phyloP scores from a whole-genome alignment of 2,329 filamentous ascomycete species.

The Ceratocystis alfenasii region DNA sequence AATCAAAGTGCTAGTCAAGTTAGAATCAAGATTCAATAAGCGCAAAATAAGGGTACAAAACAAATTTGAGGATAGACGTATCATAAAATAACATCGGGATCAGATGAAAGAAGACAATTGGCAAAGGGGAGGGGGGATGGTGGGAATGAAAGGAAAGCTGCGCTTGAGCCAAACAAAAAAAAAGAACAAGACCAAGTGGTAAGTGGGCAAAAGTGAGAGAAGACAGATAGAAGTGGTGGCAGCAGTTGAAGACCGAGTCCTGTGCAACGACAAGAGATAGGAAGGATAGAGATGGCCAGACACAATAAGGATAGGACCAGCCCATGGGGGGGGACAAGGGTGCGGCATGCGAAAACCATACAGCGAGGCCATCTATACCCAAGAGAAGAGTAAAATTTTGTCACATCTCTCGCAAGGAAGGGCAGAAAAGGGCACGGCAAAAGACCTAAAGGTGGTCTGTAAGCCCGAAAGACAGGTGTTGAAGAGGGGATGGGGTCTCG shows the following conservation, averaged over 20 bases:
- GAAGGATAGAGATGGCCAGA: background rate
- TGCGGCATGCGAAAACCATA: background rate
- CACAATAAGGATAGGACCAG: background rate
- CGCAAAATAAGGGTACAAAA: background rate
- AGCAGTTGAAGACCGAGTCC: background rate
- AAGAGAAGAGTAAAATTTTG: background rate
- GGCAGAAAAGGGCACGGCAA: background rate
- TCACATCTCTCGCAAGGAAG: background rate
- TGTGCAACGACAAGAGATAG: slow-evolving; percentile 3
- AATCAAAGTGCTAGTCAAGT: background rate
- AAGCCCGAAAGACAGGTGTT: background rate
- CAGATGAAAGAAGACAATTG: background rate
- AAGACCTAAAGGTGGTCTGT: background rate
- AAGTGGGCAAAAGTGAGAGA: background rate
- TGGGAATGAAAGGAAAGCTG: background rate
- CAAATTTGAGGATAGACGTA: background rate
- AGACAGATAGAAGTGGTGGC: background rate
- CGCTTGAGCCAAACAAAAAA: background rate
- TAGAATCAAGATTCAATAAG: background rate
- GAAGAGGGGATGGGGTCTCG: background rate
- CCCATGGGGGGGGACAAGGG: background rate
- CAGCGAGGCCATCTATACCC: background rate
- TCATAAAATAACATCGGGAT: background rate
- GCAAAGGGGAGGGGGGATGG: too few species aligned
- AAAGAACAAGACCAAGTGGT: too few species aligned